phyloP scores from a whole-genome alignment of 2,329 filamentous ascomycete genomes.

The Chaetomium strumarium region DNA sequence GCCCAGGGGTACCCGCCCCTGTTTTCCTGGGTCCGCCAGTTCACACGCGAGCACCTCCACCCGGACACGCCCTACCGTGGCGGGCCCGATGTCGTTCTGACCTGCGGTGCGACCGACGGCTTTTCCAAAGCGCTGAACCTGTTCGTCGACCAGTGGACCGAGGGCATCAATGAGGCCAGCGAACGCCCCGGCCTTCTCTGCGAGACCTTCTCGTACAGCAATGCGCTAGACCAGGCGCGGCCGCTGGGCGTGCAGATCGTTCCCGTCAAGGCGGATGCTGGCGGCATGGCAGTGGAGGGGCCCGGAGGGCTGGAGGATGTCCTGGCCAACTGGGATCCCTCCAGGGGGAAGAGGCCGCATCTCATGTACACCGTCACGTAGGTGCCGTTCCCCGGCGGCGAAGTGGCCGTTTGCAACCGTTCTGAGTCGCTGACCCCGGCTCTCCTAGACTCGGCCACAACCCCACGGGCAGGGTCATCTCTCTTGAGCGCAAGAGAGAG shows the following conservation, averaged over 20 bases:
- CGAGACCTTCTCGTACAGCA: constrained; percentile 78
- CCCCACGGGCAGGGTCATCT: constrained; percentile 38
- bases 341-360: constrained; percentile 69
- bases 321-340: constrained; percentile 73
- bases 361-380: constrained; percentile 86
- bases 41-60: constrained; percentile 69
- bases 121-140: constrained; percentile 72
- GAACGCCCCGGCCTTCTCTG: constrained; percentile 72
- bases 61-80: constrained; percentile 72
- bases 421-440: neutral
- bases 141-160: constrained; percentile 69
- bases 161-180: constrained; percentile 58
- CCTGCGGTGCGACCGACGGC: constrained; percentile 79
- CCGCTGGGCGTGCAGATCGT: constrained; percentile 69
- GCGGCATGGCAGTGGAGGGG: constrained; percentile 73
- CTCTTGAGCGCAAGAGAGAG: constrained; percentile 65
- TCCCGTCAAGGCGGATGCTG: constrained; percentile 67
- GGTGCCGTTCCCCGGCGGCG: neutral
- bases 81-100: constrained; percentile 72
- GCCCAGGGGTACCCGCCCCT: constrained; percentile 76
- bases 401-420: neutral
- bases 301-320: constrained; percentile 71
- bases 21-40: constrained; percentile 70
- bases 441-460: constrained; percentile 23
- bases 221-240: constrained; percentile 59